Base-by-base conservation (phyloP, 495 filamentous ascomycete species). In the Achaetomiella virescens region DNA sequence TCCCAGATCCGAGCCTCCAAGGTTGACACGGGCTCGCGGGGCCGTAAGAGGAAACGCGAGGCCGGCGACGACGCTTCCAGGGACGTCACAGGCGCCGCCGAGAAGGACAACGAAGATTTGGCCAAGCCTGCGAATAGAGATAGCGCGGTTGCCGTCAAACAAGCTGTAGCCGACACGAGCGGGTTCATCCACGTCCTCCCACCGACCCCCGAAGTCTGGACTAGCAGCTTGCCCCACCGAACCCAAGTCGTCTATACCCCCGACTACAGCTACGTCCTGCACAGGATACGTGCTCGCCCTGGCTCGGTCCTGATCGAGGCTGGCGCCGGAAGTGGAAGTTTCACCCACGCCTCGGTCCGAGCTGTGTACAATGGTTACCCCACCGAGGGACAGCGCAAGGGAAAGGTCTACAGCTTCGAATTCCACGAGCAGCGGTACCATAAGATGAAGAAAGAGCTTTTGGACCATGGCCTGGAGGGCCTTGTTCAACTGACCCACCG, bases 241-340 rank as follows among this genome's bases (percentile, higher is more conserved):
- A 98, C 93, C 9, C 93, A 98, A 71, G 92, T 98, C 46, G 93
- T 98, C 59, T 98, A 98, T 66, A 96, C 90, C 1, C 90, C 95
- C 10, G 93, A 98, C 70, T 96, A 95, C 72, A 95, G 91, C 71
- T 98, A 93, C 66, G 86, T 98, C 36, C 79, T 98, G 21, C 90
- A 96, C 66, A 80, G 90, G 44, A 77, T 98, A 46, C 83, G 89
- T 14, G 92, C 85, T 2, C 73, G 88, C 21, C 90, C 93, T 0
- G 95, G 93, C 2, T 81, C 78, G 10, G 80, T 79, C 10, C 66
- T 98, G 11, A 93, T 98, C 46, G 93, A 98, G 72, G 95, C 93
- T 2, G 93, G 93, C 20, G 89, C 92, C 0, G 93, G 93, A 1
- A 96, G 90, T 70, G 93, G 93, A 9, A 91, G 86, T 27, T 98